Percentiles rank a stretch among this genome's conserved stretches.
These are phyloP conservation scores for Eucalyptus pauciflora DNA, from an alignment of 345 rosid species.

Conservation along the genomic window DNA sequence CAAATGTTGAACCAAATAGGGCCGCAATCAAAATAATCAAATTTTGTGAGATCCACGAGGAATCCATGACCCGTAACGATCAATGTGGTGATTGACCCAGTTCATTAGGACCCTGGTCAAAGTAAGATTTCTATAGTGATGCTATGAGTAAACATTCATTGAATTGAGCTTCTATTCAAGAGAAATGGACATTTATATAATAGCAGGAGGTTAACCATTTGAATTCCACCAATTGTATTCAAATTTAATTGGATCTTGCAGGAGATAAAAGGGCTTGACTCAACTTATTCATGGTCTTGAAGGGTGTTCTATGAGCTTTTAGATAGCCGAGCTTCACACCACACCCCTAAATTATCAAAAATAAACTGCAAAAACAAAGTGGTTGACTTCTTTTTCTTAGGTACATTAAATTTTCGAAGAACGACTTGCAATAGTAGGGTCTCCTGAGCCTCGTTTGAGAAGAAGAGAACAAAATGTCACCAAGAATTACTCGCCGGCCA, in stretches of 20 bases:
- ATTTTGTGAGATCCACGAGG: not conserved
- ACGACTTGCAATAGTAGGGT: not conserved
- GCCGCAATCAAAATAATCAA: not conserved
- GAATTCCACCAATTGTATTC: not conserved
- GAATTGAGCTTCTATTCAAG: no score
- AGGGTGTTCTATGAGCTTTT: not conserved
- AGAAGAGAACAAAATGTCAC: not conserved
- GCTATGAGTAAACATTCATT: no score
- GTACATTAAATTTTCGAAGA: not conserved
- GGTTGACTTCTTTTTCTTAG: not conserved
- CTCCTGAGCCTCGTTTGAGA: not conserved
- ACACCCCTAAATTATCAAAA: not conserved
- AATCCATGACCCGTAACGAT: not conserved
- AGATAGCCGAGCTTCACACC: not conserved
- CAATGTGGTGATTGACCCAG: not conserved
- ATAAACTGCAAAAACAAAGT: no score
- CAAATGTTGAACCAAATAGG: no score
- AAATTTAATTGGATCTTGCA: no score
- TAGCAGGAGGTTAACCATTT: not conserved
- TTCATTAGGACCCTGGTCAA: not conserved
- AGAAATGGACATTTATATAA: no score
- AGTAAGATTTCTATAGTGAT: not conserved
- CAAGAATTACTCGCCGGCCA: not conserved
- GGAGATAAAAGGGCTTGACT: not conserved
- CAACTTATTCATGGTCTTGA: no score